These are phyloP conservation scores for Pelargonium nanum DNA, from an alignment of 345 rosid species.

Conservation along the genomic window DNA sequence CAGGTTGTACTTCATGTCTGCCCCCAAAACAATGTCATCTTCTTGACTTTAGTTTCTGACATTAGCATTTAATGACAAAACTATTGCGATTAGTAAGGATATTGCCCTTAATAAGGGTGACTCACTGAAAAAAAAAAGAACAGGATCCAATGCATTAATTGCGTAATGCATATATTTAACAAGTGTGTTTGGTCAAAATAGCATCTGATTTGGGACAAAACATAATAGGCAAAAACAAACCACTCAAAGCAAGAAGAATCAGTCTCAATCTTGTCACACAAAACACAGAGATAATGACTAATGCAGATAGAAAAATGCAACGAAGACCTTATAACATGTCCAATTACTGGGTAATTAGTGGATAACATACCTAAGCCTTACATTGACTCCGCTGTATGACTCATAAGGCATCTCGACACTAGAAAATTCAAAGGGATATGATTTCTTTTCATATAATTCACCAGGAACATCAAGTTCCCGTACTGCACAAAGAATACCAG, in stretches of 20 bases:
- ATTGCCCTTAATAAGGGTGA: not conserved
- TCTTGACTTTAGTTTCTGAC: not conserved
- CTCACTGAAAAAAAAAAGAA: not conserved
- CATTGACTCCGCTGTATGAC: slow-evolving; percentile 46
- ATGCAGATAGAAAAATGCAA: not conserved
- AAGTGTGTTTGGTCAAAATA: not conserved
- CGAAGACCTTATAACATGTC: not conserved
- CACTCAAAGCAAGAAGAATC: not conserved
- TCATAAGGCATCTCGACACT: slow-evolving; percentile 52
- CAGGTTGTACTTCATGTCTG: too few species aligned
- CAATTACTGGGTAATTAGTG: not conserved
- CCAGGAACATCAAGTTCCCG: slow-evolving; percentile 43
- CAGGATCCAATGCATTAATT: not conserved
- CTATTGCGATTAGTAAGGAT: not conserved
- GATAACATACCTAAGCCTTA: slow-evolving; percentile 37
- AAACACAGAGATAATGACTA: slow-evolving; percentile 1
- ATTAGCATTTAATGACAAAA: not conserved
- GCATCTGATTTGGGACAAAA: not conserved
- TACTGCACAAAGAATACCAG: slow-evolving; percentile 18
- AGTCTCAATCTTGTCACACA: not conserved
- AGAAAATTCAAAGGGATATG: slow-evolving; percentile 52
- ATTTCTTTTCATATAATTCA: slow-evolving; percentile 35
- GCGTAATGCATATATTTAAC: not conserved
- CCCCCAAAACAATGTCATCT: not conserved
- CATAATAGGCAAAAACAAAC: not conserved